Evolutionary conservation across 202 grass and related monocot species (phyloP).

Genomic region (Schoenoplectus triqueter): DNA sequence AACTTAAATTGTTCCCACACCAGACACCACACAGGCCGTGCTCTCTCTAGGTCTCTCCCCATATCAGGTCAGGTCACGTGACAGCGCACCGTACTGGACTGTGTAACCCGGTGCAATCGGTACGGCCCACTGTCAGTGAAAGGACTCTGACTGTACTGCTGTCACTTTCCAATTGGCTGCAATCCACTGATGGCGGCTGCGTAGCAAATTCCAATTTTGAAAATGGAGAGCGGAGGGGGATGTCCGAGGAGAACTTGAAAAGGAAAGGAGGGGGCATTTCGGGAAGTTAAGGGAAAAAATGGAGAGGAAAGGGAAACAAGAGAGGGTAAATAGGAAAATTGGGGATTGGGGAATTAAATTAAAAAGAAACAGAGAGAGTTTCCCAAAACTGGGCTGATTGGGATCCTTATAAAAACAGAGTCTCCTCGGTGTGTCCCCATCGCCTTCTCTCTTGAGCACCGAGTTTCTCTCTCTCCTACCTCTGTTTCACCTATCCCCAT

Average conservation of each 20-base stretch:
- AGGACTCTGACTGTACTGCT: conserved; percentile 19
- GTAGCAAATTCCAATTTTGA: conserved; percentile 14
- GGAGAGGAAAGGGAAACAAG: background rate
- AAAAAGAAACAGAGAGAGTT: conserved; percentile 32
- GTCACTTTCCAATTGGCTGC: background rate
- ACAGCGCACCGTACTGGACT: conserved; percentile 6
- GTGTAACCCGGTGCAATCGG: background rate
- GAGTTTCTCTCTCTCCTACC: background rate
- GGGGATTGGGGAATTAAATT: conserved; percentile 25
- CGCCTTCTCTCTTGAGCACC: conserved; percentile 3
- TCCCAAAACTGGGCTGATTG: conserved; percentile 44
- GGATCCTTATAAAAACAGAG: conserved; percentile 65
- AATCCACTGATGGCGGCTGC: conserved; percentile 34
- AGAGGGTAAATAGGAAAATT: conserved; percentile 13
- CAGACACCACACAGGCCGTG: background rate
- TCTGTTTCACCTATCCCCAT: conserved; percentile 27
- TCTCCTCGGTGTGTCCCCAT: conserved; percentile 13
- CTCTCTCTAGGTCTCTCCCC: background rate
- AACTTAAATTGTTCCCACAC: background rate
- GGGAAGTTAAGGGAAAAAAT: background rate
- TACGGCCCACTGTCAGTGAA: conserved; percentile 27
- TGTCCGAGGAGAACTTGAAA: background rate
- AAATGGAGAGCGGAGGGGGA: background rate
- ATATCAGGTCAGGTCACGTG: conserved; percentile 15
- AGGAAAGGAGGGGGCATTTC: background rate